Evolutionary conservation across 169 alveolate species (phyloP).

Genomic region (Plasmodium sp.): DNA sequence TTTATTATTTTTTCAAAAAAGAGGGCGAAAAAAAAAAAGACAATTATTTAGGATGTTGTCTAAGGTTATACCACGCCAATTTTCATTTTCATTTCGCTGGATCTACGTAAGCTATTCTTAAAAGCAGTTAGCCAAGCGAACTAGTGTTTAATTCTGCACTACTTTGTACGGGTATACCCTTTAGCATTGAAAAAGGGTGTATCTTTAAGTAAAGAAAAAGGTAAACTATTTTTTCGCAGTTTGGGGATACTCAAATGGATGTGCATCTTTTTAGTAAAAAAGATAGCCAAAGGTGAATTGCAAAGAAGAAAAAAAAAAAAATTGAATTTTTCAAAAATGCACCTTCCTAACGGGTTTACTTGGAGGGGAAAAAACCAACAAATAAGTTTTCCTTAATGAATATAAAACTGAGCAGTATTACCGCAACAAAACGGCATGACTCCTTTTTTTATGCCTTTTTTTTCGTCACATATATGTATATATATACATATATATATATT

Average conservation of each 20-base stretch:
- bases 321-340: too few species aligned
- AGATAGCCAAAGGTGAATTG: neutral
- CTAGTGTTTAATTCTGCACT: neutral
- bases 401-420: neutral
- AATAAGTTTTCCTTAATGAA: too few species aligned
- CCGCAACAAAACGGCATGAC: neutral
- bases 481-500: too few species aligned
- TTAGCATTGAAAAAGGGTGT: neutral
- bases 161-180: neutral
- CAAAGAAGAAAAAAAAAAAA: too few species aligned
- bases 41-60: neutral
- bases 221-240: neutral
- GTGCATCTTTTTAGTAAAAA: neutral
- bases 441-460: neutral
- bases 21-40: neutral
- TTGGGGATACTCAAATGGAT: neutral
- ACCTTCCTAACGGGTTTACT: too few species aligned
- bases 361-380: too few species aligned
- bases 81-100: neutral
- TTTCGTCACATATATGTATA: neutral
- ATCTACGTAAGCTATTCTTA: neutral
- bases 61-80: neutral
- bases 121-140: neutral
- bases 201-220: neutral
- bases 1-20: neutral